Conservation (phyloP, 148 eudicot genomes). For the Gaultheria prostrata region DNA sequence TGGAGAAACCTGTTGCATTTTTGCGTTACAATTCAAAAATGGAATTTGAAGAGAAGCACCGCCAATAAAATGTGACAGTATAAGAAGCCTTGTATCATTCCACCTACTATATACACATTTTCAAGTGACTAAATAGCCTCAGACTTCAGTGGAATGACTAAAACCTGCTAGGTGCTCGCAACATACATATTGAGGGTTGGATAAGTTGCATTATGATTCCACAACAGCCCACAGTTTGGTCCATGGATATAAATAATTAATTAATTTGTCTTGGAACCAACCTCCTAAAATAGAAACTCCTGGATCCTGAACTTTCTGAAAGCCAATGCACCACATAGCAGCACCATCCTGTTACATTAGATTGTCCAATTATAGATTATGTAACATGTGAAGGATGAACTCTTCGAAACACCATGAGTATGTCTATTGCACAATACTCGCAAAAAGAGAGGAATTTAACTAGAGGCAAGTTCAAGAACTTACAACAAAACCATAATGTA, state of each 20-base stretch:
- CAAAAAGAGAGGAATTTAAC: background rate
- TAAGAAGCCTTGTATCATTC: background rate
- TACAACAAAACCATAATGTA: slow-evolving; percentile 69
- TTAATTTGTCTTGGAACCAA: slow-evolving; percentile 24
- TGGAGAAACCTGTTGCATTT: background rate
- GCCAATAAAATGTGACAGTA: background rate
- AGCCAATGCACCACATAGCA: slow-evolving; percentile 92
- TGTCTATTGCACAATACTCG: background rate
- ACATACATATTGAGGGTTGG: background rate
- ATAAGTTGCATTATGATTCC: background rate
- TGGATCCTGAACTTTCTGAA: slow-evolving; percentile 68
- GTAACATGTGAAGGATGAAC: background rate
- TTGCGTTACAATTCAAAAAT: background rate
- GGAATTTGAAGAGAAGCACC: background rate
- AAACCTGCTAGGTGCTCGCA: background rate
- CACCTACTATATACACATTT: background rate
- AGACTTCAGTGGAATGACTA: background rate
- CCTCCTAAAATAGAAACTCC: slow-evolving; percentile 91
- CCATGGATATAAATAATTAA: background rate
- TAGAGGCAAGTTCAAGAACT: slow-evolving; percentile 35
- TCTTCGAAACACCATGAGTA: background rate
- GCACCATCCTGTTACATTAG: slow-evolving; percentile 68
- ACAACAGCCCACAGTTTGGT: background rate
- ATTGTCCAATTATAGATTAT: slow-evolving; percentile 3
- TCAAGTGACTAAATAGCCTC: background rate